Evolutionary conservation across 495 filamentous ascomycete genomes (phyloP), one percentile per base, ranked within the genome.

Genomic region (Aspergillus carlsbadensis): DNA sequence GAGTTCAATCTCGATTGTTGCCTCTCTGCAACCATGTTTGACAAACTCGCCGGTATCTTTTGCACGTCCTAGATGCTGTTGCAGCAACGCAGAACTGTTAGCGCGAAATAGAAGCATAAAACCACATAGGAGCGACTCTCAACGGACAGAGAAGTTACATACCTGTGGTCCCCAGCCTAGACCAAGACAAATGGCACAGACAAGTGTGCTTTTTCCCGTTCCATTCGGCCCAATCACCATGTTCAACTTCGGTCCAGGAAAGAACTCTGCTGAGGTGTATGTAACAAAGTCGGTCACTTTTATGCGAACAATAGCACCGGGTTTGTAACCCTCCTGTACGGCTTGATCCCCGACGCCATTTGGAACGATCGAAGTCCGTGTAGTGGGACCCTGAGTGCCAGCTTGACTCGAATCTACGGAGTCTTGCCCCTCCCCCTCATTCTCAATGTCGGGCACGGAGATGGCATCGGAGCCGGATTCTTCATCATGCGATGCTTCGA

Each of bases 191-290:
- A 99, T 96, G 24, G 95, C 94, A 71, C 94, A 98, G 26, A 99
- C 94, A 29, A 99, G 81, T 0, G 95, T 96, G 77, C 92, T 96
- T 69, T 99, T 99, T 41, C 94, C 94, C 0, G 94, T 97, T 41
- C 94, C 94, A 66, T 99, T 99, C 8, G 94, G 94, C 0, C 94
- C 94, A 62, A 99, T 97, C 54, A 99, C 85, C 95, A 99, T 98
- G 67, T 99, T 99, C 63, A 99, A 68, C 62, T 88, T 94, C 11
- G 95, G 92, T 0, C 94, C 94, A 4, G 90, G 91, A 46, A 83
- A 83, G 70, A 97, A 96, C 59, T 94, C 90, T 47, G 90, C 92
- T 26, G 86, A 83, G 13, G 86, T 91, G 70, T 98, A 99, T 0
- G 95, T 99, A 24, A 99, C 91, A 65, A 99, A 99, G 64, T 98